Evolutionary conservation across 306 rosid genomes (phyloP), one percentile per base, ranked within the genome.

Genomic region (Quillaja saponaria): DNA sequence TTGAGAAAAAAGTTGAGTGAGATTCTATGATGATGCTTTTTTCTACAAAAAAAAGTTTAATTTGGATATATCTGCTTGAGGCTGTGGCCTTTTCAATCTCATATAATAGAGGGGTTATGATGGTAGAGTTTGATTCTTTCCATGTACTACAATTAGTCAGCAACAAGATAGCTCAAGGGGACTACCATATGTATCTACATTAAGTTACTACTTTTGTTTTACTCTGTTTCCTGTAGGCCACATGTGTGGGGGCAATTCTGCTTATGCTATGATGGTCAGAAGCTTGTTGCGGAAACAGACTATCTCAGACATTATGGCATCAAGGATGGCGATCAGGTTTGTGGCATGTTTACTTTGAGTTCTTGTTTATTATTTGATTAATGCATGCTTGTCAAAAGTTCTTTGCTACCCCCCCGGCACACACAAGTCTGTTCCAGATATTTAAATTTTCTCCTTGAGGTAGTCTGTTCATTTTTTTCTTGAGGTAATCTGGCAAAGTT

Each of bases 231-330:
- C 7, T 69, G 76, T 2, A 91, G 98, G 98, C 69, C 78, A 17
- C 95, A 77, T 54, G 84, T 91, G 41, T 91, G 98, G 98, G 86
- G 95, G 35, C 82, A 79, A 76, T 88, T 91, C 79, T 91, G 96
- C 83, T 81, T 88, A 72, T 76, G 87, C 80, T 86, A 63, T 68
- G 77, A 69, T 47, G 95, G 80, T 69, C 87, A 66, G 49, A 88
- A 86, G 76, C 72, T 91, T 68, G 51, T 88, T 25, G 33, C 72
- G 5, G 95, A 84, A 42, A 58, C 71, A 2, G 83, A 82, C 51
- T 61, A 42, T 64, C 71, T 91, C 64, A 72, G 57, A 74, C 71
- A 77, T 55, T 81, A 77, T 51, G 88, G 95, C 52, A 74, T 91
- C 70, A 81, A 73, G 68, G 98, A 91, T 49, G 90, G 90, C 68